These are phyloP conservation scores for Cercospora sp. DNA, from an alignment of 2,329 filamentous ascomycete species.

Conservation along the genomic window DNA sequence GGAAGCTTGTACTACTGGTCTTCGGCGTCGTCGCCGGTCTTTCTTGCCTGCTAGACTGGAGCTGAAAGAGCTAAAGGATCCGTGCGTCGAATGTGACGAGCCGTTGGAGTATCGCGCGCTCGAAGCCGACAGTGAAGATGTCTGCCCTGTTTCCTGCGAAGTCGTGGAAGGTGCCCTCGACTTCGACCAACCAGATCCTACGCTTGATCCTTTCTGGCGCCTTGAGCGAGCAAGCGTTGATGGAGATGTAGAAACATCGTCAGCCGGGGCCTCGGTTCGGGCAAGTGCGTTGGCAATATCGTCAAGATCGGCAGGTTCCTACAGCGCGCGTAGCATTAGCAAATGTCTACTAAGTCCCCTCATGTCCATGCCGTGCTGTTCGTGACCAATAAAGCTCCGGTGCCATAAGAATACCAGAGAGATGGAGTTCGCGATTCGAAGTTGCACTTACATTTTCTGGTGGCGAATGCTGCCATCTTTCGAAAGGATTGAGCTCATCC, in stretches of 20 bases:
- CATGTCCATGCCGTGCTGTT: not conserved
- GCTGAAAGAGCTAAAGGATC: constrained; percentile 55
- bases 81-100: constrained; percentile 55
- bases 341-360: not conserved
- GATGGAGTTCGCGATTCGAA: not conserved
- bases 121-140: constrained; percentile 33
- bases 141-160: constrained; percentile 44
- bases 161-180: constrained; percentile 52
- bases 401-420: not conserved
- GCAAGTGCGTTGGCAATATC: constrained; percentile 64
- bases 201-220: constrained; percentile 52
- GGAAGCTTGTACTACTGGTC: constrained; percentile 32
- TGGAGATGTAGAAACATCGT: constrained; percentile 29
- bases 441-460: constrained; percentile 55
- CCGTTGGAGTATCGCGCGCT: constrained; percentile 58
- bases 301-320: constrained; percentile 62
- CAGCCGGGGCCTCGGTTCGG: constrained; percentile 34
- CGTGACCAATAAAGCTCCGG: too few relatives aligned
- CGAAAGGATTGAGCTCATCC: constrained; percentile 61
- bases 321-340: not conserved
- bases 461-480: constrained; percentile 69
- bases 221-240: constrained; percentile 33
- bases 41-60: constrained; percentile 56
- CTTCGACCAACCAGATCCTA: constrained; percentile 52
- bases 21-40: constrained; percentile 55